Evolutionary conservation across 163 green algal genomes (phyloP), one percentile per base, ranked within the genome.

Genomic region (Scenedesmus sp.): DNA sequence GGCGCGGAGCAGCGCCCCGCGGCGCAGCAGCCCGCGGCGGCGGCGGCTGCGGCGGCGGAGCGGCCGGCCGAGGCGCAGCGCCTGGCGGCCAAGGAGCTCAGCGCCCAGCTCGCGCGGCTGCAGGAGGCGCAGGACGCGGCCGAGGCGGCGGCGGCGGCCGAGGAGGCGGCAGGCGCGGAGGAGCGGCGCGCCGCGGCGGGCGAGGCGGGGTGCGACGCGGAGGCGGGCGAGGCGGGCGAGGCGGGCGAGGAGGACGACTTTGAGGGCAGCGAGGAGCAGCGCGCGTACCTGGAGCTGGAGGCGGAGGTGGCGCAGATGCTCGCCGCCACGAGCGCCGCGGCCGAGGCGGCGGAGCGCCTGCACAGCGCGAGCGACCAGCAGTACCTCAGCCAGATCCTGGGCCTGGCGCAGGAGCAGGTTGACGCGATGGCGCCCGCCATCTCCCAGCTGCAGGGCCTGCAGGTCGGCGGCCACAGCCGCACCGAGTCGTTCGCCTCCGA

Each of bases 341-440:
- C 74, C 4, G 74, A 34, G 26, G 63, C 48, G 6, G 74, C 50
- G 3, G 51, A 50, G 24, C 34, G 39, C 10, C 20, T 69, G 24
- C 39, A 58, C 9, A 62, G 48, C 4, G 47, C 31, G 18, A 31
- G 26, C 2, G 74, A 75, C 45, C 74, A 81, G 74, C 48, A 67
- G 31, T 81, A 81, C 74, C 74, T 81, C 18, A 51, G 34, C 15
- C 18, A 81, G 36, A 75, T 81, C 28, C 53, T 81, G 36, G 74
- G 62, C 45, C 74, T 81, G 42, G 63, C 74, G 9, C 74, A 81
- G 74, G 74, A 66, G 63, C 60, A 73, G 39, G 74, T 81, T 58
- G 74, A 81, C 42, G 74, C 74, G n/a, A 81, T 81, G 62, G 60
- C 53, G 28, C 74, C 74, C 22, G 74, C 50, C 26, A 75, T 81